Evolutionary conservation across 2,329 filamentous ascomycete genomes (phyloP).

Genomic region (Diaporthe nobilis): DNA sequence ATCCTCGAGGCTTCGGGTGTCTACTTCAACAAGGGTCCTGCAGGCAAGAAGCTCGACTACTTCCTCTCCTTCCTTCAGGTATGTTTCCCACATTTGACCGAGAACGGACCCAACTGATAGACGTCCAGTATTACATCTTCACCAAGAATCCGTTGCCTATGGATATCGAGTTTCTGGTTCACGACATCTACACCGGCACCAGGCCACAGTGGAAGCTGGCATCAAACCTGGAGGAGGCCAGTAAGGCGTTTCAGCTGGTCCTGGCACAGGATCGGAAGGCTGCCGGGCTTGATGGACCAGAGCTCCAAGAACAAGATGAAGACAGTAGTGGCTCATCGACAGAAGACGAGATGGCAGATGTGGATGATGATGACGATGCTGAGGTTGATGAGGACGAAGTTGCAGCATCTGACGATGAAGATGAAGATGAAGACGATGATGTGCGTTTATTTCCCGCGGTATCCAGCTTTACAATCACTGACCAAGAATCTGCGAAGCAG

Average conservation of each 20-base stretch:
- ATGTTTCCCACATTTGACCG: constrained; percentile 38
- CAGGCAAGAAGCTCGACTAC: constrained; percentile 97
- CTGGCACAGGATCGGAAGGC: constrained; percentile 91
- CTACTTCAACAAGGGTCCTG: constrained; percentile 93
- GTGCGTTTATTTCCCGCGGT: constrained; percentile 52
- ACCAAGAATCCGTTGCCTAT: constrained; percentile 92
- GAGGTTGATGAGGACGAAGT: constrained; percentile 67
- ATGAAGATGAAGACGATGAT: constrained; percentile 73
- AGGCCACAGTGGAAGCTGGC: constrained; percentile 95
- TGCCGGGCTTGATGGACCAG: constrained; percentile 78
- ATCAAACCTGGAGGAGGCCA: constrained; percentile 84
- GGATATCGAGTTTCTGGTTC: constrained; percentile 97
- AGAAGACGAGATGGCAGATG: constrained; percentile 77
- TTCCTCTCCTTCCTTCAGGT: constrained; percentile 96
- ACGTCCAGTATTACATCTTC: constrained; percentile 86
- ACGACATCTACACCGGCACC: constrained; percentile 88
- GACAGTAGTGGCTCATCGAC: constrained; percentile 78
- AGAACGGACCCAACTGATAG: background rate
- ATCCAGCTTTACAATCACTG: constrained; percentile 6
- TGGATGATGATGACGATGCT: constrained; percentile 73
- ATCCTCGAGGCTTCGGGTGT: constrained; percentile 95
- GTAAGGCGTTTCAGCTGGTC: constrained; percentile 86
- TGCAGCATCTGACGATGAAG: constrained; percentile 66
- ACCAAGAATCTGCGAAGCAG: constrained; percentile 50
- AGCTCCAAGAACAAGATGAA: constrained; percentile 79